Evolutionary conservation across 2,329 filamentous ascomycete genomes (phyloP), one percentile per base, ranked within the genome.

Genomic region (Septoria petroselini): DNA sequence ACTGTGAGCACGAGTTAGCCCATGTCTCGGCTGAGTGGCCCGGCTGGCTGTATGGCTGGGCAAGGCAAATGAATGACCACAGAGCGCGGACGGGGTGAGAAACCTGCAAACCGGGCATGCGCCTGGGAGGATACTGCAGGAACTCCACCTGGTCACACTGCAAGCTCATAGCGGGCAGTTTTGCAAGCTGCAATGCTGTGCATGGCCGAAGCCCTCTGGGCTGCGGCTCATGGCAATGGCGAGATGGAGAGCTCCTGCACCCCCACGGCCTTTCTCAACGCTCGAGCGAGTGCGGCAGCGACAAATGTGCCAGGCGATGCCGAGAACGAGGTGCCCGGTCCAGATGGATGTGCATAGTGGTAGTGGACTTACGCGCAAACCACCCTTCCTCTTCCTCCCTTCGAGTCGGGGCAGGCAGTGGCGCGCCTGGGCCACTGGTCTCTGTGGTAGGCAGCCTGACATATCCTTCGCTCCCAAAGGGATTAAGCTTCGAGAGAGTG

Each of bases 301-400:
- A 53, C 50, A 29, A n/a, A 59, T 48, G 21, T 46, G 35, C 48
- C 33, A 50, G 48, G 52, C 43, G 17, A 43, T 29, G 17, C 19
- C 18, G 21, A 35, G 34, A 27, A 17, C 12, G 7, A 38, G 40
- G 34, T 27, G 41, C 29, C 29, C 15, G 37, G 45, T 34, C 41
- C 30, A 33, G 19, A 9, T 19, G 25, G 41, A 35, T 23, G 31
- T 48, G 48, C 37, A 37, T 34, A 48, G 43, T 48, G 44, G 42
- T 48, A 31, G 18, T 43, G 48, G 39, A 83, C 93, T 91, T 82
- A 98, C 93, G 77, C 65, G 87, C 85, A 81, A 96, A 91, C 83
- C 88, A 96, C 58, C 85, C 88, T 73, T 96, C 93, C 68, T 97
- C 91, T 71, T 97, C 93, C 67, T 96, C 91, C 62, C 91, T 83